A percentile compares a stretch with the other conserved stretches of the same genome.
Evolutionary conservation across 176 grass and related monocot genomes (phyloP).

Genomic region (Pontederia paniculata): DNA sequence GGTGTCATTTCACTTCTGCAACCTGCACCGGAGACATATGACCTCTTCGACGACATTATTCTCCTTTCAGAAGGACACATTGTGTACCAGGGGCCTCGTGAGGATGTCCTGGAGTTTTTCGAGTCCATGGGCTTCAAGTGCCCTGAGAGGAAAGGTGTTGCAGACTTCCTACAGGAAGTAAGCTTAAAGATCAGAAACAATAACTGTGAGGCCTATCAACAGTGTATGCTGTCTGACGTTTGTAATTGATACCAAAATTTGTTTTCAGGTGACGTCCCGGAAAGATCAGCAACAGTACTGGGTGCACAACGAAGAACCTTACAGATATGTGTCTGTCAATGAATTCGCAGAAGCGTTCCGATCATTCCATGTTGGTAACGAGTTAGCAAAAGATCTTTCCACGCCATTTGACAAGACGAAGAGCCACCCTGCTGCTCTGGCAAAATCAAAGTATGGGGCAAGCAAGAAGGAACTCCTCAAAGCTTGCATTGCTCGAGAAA

Average conservation of each 20-base stretch:
- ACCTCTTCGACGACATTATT: slow-evolving; percentile 72
- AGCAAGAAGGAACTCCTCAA: slow-evolving; percentile 50
- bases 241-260: neutral
- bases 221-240: no score
- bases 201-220: no score
- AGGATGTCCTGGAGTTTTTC: slow-evolving; percentile 71
- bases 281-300: slow-evolving; percentile 86
- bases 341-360: slow-evolving; percentile 36
- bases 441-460: slow-evolving; percentile 50
- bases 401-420: slow-evolving; percentile 49
- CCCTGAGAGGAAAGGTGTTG: slow-evolving; percentile 72
- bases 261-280: slow-evolving; percentile 32
- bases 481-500: slow-evolving; percentile 52
- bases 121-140: slow-evolving; percentile 66
- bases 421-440: slow-evolving; percentile 60
- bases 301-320: slow-evolving; percentile 19
- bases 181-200: neutral
- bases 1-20: slow-evolving; percentile 73
- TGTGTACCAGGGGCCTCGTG: slow-evolving; percentile 70
- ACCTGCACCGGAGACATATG: slow-evolving; percentile 71
- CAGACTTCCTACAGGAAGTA: slow-evolving; percentile 90
- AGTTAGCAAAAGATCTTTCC: slow-evolving; percentile 36
- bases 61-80: slow-evolving; percentile 71
- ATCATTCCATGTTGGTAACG: slow-evolving; percentile 39
- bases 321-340: slow-evolving; percentile 49